Evolutionary conservation across 495 filamentous ascomycete genomes (phyloP), one percentile per base, ranked within the genome.

Genomic region (Tetracladium marchalianum): DNA sequence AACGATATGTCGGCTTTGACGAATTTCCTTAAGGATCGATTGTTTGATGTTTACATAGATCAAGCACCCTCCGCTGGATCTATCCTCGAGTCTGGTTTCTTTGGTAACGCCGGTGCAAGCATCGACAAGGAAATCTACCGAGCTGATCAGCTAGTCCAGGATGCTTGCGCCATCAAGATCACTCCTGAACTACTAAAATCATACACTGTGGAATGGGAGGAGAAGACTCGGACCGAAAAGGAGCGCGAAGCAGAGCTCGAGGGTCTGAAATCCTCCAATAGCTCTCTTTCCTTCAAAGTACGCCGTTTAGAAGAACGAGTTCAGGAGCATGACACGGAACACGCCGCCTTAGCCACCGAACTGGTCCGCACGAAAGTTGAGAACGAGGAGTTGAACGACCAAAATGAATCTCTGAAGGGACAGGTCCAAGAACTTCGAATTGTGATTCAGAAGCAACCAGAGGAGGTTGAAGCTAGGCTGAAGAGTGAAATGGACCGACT

Each of bases 31-130:
- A 95, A 95, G 60, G 93, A 97, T 59, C 81, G 82, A 13, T 58
- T 99, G 3, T 97, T 99, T 47, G 92, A 99, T 62, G 87, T 85
- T 36, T 99, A 99, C 59, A 94, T 97, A 45, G 92, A 99, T 62
- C 81, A 88, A 54, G 77, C 86, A 7, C 92, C 92, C 0, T 89
- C 88, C 1, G 77, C 87, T 13, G 82, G 75, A 31, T 93, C 86
- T 5, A 82, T 97, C 35, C 78, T 96, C 22, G 92, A 99, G 62
- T 92, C 87, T 38, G 92, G 92, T 27, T 99, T 99, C 71, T 99
- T 99, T 57, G 92, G 92, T 35, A 90, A 83, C 63, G 85, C 86
- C 16, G 87, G 81, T 16, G 65, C 66, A 31, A 85, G 82, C 52
- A 76, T 84, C 11, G 92, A 99, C 58, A 96, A 95, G 62, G 92